Base-by-base conservation (phyloP, 495 filamentous ascomycete species). In the Daldinia caldariorum region DNA sequence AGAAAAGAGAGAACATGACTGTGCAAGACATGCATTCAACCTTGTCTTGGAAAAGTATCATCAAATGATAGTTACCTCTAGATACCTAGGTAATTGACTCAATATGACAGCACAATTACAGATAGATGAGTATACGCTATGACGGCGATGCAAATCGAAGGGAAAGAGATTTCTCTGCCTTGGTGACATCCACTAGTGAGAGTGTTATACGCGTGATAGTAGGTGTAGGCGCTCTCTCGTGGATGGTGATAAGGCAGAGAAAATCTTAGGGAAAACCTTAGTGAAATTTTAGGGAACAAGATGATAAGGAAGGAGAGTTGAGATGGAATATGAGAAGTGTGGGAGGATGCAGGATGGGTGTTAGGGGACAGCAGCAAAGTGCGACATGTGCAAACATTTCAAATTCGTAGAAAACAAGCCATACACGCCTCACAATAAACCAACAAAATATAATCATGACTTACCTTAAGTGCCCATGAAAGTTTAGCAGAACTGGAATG, bases 401-500 rank as follows among this genome's bases (percentile, higher is more conserved):
- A 47, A 47, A 7, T 22, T 10, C 16, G 16, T 16, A 12, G 43
- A 18, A 47, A 47, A 47, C 43, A 47, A 12, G 43, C 16, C n/a
- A 22, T 8, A 7, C 16, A 7, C 13, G 9, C 43, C 9, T 1
- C 43, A 16, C 9, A 47, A 47, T 1, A 26, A 1, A 26, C 26
- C 26, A 26, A 47, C 4, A 20, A 53, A 32, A 32, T 4, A 32
- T 4, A 2, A 53, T 16, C 5, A 14, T 32, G 14, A 34, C 50
- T 53, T 53, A 53, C 50, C 43, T 47, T 47, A 47, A 16, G 43
- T 47, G 18, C 2, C 43, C 22, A 47, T 20, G 43, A 8, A 47
- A 4, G 8, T 22, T 3, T 47, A 47, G 43, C 7, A 47, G 18
- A 18, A 20, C 43, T 20, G 3, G 6, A 47, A n/a, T 8, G 18